Base-by-base conservation (phyloP, 768 basidiomycete genomes). In the Tulasnella sp. region DNA sequence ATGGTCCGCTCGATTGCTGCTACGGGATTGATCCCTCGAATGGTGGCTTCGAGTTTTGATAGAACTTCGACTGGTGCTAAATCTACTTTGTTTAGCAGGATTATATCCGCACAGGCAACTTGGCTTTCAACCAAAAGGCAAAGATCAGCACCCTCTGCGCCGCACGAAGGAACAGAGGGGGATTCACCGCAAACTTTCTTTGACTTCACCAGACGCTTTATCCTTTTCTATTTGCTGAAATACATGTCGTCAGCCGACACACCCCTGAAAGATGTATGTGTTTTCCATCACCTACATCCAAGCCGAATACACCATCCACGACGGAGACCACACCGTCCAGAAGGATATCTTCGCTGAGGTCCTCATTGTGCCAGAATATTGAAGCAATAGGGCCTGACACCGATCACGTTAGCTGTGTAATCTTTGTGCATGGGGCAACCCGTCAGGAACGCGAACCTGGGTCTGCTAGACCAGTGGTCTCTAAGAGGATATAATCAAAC, bases 391-490 rank as follows among this genome's bases (percentile, higher is more conserved):
- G 63, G 2, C 63, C 63, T 62, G 41, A 5, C 22, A 15, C n/a
- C n/a, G n/a, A n/a, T n/a, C n/a, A n/a, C n/a, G n/a, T n/a, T n/a
- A n/a, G n/a, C n/a, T n/a, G n/a, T n/a, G n/a, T n/a, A n/a, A n/a
- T n/a, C n/a, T n/a, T n/a, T n/a, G n/a, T n/a, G n/a, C n/a, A 10
- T 12, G 42, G 42, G 12, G 42, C 42, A 12, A 12, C 42, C 19
- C 12, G 42, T 43, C 19, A 43, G 19, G 12, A 19, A 19, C 12
- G 42, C 19, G 10, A 48, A 89, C 90, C 90, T 59, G 94, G 94
- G 73, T 98, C 94, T 9, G 94, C 94, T 7, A 98, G 76, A 0
- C 94, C 94, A 0, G 96, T 98, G 1, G 94, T 88, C 72, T 99
- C 96, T 15, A 99, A 76, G 44, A 99, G 73, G 63, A 99, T 96